Evolutionary conservation across 768 basidiomycete species (phyloP).

Genomic region (Kwoniella bestiolae): DNA sequence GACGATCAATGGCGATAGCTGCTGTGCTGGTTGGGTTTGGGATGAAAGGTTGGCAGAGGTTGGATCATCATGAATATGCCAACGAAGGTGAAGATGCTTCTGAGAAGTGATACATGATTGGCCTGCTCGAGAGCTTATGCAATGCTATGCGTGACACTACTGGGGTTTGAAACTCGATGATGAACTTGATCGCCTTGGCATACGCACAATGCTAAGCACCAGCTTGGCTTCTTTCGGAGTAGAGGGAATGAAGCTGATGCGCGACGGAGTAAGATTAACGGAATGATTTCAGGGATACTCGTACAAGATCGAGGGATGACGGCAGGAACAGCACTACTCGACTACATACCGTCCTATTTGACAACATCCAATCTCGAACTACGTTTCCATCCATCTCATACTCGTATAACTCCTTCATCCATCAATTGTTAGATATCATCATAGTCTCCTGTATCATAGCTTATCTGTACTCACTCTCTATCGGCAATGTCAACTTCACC

Average conservation of each 20-base stretch:
- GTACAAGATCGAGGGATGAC: background rate
- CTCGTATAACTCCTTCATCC: background rate
- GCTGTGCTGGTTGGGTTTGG: background rate
- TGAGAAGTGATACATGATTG: too few relatives aligned
- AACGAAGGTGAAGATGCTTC: too few relatives aligned
- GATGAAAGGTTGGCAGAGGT: background rate
- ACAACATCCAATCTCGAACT: background rate
- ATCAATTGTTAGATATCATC: background rate
- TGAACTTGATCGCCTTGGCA: background rate
- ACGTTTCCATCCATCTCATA: background rate
- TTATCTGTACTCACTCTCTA: background rate
- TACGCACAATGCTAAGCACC: background rate
- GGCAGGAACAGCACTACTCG: background rate
- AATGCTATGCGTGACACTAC: too few relatives aligned
- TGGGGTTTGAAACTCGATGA: too few relatives aligned
- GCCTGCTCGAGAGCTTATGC: too few relatives aligned
- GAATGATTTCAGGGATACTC: background rate
- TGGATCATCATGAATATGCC: background rate
- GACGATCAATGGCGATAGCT: background rate
- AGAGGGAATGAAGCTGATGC: background rate
- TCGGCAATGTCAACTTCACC: conserved; percentile 20
- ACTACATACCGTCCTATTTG: background rate
- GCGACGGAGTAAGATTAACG: background rate
- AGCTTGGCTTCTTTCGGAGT: background rate
- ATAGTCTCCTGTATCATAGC: background rate